Percentiles rank a stretch among this genome's conserved stretches.
Evolutionary conservation across 106 monocot species (phyloP).

Genomic region (Dendrobium huoshanense): DNA sequence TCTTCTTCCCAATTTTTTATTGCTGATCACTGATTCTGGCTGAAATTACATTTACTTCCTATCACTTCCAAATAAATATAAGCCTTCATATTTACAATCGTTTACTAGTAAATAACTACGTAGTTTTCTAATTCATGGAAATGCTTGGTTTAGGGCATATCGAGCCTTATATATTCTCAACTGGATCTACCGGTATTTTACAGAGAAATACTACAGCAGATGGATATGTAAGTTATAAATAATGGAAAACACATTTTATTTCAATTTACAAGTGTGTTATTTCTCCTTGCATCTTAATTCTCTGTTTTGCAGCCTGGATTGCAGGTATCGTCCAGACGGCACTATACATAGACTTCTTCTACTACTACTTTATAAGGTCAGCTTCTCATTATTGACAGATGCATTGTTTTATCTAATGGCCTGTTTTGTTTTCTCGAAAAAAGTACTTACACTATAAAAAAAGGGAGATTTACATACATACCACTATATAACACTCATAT

Average conservation of each 20-base stretch:
- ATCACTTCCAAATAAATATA: not conserved
- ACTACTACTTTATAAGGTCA: slow-evolving; percentile 78
- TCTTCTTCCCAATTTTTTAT: too few species aligned
- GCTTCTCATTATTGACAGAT: not conserved
- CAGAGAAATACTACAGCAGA: slow-evolving; percentile 32
- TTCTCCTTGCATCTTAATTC: not conserved
- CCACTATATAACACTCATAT: too few species aligned
- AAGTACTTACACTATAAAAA: too few species aligned
- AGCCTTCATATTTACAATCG: not conserved
- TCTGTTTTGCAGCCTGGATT: slow-evolving; percentile 52
- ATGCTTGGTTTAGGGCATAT: slow-evolving; percentile 37
- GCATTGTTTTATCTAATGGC: not conserved
- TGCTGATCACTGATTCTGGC: too few species aligned
- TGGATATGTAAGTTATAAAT: slow-evolving; percentile 47
- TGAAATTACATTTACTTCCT: not conserved
- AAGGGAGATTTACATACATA: too few species aligned
- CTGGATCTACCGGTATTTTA: slow-evolving; percentile 62
- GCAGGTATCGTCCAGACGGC: slow-evolving; percentile 73
- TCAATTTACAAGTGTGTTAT: not conserved
- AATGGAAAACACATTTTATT: not conserved
- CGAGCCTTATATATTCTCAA: slow-evolving; percentile 57
- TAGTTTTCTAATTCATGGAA: not conserved
- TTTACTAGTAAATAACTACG: not conserved
- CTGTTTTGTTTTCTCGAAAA: too few species aligned
- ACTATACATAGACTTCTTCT: slow-evolving; percentile 87